Evolutionary conservation across 495 filamentous ascomycete genomes (phyloP).

Genomic region (Lophiotrema nucula): DNA sequence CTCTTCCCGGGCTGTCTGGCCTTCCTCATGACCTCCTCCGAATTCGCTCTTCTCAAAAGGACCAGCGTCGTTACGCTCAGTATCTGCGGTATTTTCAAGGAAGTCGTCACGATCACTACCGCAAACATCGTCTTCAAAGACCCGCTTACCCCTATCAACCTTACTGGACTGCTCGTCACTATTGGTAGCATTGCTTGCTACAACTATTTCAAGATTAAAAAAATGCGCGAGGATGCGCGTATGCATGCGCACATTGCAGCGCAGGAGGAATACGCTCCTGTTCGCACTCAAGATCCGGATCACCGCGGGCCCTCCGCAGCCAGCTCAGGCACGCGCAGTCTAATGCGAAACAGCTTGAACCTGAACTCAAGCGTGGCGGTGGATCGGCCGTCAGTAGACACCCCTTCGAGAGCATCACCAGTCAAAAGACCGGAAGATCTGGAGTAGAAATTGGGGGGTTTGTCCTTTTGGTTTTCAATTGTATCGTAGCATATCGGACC

Average conservation of each 20-base stretch:
- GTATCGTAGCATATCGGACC: background rate
- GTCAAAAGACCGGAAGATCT: conserved; percentile 39
- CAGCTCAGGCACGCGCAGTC: conserved; percentile 17
- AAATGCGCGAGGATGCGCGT: conserved; percentile 74
- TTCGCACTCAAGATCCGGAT: conserved; percentile 33
- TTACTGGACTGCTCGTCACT: conserved; percentile 83
- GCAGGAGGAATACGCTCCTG: conserved; percentile 36
- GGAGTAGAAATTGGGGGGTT: conserved; percentile 19
- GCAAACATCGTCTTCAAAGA: conserved; percentile 89
- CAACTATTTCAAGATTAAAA: conserved; percentile 89
- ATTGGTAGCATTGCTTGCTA: conserved; percentile 83
- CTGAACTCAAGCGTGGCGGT: conserved; percentile 12
- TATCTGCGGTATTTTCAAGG: conserved; percentile 98
- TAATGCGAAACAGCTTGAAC: conserved; percentile 35
- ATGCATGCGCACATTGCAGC: conserved; percentile 32
- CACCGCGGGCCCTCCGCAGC: background rate
- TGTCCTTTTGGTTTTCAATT: background rate
- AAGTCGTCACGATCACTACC: conserved; percentile 92
- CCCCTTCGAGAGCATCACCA: conserved; percentile 26
- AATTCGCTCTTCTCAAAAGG: conserved; percentile 92
- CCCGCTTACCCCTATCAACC: conserved; percentile 81
- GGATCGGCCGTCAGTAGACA: conserved; percentile 23
- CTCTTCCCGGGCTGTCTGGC: conserved; percentile 89
- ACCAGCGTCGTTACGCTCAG: conserved; percentile 94
- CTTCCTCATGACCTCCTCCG: conserved; percentile 93